Evolutionary conservation across 177 flowering plant species (phyloP).

Genomic region (Vitis hybrid): DNA sequence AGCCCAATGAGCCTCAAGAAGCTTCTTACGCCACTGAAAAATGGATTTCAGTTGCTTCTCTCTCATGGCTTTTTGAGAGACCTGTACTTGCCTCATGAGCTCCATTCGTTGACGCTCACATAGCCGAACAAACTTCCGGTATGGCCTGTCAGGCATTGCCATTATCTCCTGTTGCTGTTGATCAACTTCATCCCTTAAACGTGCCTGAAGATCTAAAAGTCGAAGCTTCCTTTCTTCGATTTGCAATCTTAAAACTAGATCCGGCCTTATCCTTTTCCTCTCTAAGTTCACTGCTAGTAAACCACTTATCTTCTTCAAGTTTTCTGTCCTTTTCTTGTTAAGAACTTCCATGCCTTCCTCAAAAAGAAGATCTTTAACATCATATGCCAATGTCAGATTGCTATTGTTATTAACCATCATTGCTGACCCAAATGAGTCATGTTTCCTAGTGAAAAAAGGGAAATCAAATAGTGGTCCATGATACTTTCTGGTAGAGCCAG

Average conservation of each 20-base stretch:
- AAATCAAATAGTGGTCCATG: constrained; percentile 98
- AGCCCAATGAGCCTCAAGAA: constrained; percentile 97
- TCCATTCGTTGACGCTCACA: constrained; percentile 97
- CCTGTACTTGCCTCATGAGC: constrained; percentile 82
- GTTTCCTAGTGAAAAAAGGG: constrained; percentile 87
- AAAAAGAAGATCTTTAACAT: constrained; percentile 75
- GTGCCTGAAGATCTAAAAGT: constrained; percentile 78
- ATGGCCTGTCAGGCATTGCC: constrained; percentile 98
- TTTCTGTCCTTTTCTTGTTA: constrained; percentile 74
- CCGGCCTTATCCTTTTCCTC: constrained; percentile 95
- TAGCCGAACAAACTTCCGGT: constrained; percentile 82
- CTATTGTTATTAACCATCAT: constrained; percentile 49
- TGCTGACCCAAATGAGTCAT: constrained; percentile 70
- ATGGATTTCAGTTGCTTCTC: constrained; percentile 91
- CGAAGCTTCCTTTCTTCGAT: constrained; percentile 91
- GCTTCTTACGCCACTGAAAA: constrained; percentile 97
- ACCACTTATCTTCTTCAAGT: constrained; percentile 72
- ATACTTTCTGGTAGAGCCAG: constrained; percentile 68
- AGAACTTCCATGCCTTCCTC: constrained; percentile 82
- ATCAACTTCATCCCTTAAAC: constrained; percentile 88
- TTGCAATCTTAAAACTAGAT: constrained; percentile 83
- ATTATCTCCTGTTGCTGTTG: constrained; percentile 94
- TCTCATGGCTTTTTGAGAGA: constrained; percentile 77
- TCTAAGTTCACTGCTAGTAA: constrained; percentile 84
- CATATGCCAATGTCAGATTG: constrained; percentile 75